These are phyloP conservation scores for Hypomontagnella submonticulosa DNA, from an alignment of 495 filamentous ascomycete species.

Conservation along the genomic window DNA sequence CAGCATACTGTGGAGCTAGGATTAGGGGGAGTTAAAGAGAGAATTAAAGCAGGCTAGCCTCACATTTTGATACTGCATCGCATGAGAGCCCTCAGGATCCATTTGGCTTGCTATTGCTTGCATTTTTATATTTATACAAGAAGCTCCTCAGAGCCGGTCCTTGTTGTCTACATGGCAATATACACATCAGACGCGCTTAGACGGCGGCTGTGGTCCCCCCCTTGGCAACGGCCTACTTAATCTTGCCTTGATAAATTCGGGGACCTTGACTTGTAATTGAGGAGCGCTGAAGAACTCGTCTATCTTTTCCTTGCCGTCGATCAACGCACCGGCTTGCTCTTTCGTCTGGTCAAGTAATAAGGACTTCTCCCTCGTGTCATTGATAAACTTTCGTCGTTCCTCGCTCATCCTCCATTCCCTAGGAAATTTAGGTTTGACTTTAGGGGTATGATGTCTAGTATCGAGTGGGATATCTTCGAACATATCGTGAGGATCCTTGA, in stretches of 20 bases:
- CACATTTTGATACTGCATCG: too few relatives aligned
- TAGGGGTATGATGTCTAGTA: conserved; percentile 83
- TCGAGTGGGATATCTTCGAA: conserved; percentile 93
- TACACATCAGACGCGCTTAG: conserved; percentile 12
- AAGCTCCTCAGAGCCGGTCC: not conserved
- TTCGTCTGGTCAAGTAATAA: conserved; percentile 59
- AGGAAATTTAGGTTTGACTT: conserved; percentile 77
- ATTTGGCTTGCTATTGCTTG: not conserved
- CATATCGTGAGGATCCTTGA: conserved; percentile 74
- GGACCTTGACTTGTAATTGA: conserved; percentile 21
- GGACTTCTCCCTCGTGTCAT: conserved; percentile 64
- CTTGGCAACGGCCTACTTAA: not conserved
- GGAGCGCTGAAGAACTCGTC: conserved; percentile 51
- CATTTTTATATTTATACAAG: conserved; percentile 26
- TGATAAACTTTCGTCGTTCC: conserved; percentile 71
- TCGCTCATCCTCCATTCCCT: conserved; percentile 81
- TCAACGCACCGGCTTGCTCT: conserved; percentile 57
- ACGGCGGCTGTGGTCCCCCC: conserved; percentile 2
- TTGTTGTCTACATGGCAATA: conserved; percentile 16
- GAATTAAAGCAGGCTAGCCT: too few relatives aligned
- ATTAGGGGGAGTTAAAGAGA: too few relatives aligned
- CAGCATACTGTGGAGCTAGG: too few relatives aligned
- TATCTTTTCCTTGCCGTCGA: conserved; percentile 67
- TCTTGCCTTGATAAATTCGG: conserved; percentile 48
- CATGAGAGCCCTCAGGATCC: too few relatives aligned